Evolutionary conservation across 805 yeast species (phyloP), one percentile per base, ranked within the genome.

Genomic region (Zygosaccharomyces gambellarensis): DNA sequence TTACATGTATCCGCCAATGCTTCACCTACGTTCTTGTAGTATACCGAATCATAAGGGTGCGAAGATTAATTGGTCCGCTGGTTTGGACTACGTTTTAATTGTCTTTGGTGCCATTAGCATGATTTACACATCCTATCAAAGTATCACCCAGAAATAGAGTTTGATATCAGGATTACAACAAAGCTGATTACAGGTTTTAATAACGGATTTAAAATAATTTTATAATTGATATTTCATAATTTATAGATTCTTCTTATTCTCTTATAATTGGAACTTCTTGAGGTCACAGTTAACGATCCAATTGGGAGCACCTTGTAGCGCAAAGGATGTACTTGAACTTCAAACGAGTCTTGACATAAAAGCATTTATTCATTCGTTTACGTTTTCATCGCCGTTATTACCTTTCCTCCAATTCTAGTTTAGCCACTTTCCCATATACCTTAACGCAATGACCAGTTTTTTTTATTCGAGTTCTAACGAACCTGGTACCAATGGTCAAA

Each of bases 1-100:
- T 4, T 87, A 87, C 69, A 82, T 87, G 81, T 85, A 86, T 60
- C 94, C 95, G 7, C 94, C 95, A 14, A 73, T 87, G 74, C 69
- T 87, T 46, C 94, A 87, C 60, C 71, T 80, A 47, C 76, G 71
- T 60, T 71, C 81, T 48, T 78, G 81, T 52, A 71, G 73, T 9
- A 59, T 68, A 27, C 62, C 62, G 2, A 41, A 63, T 11, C 52
- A 51, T 7, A 40, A 32, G 4, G 48, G 39, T 1, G 29, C 46
- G 21, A 50, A 40, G 21, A 39, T 44, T 1, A 62, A 59, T 49
- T 67, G 74, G 63, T 59, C 58, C 2, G 75, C 77, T 29, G 28
- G 58, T 0, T 55, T 78, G 8, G 87, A 86, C 60, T 67, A 73
- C 30, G 39, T 71, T 2, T 65, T 86, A 55, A 73, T 81, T 2